These are phyloP conservation scores for Tremella yokohamensis DNA, from an alignment of 768 basidiomycete genomes.

Conservation along the genomic window DNA sequence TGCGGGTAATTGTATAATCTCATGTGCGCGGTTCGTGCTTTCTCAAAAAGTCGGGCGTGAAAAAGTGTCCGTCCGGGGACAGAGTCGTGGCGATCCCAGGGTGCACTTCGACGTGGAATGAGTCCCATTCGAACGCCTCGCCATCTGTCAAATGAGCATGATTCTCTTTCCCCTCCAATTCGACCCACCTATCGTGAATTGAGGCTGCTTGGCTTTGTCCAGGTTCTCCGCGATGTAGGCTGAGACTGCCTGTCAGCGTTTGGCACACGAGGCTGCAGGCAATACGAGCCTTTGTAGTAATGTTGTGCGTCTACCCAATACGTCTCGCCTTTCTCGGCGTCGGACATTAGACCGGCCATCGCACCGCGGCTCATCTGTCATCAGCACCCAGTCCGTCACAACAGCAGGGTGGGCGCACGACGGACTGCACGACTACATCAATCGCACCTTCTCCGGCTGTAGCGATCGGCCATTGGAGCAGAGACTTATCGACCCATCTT, in stretches of 20 bases:
- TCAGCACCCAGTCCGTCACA: neutral
- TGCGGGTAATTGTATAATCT: neutral
- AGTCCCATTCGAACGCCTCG: conserved; percentile 42
- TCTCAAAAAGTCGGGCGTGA: conserved; percentile 37
- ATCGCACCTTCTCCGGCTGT: conserved; percentile 45
- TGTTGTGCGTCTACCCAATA: conserved; percentile 49
- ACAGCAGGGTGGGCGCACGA: conserved; percentile 17
- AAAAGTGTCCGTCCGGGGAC: conserved; percentile 39
- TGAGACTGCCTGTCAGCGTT: conserved; percentile 28
- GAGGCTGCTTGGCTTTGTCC: conserved; percentile 28
- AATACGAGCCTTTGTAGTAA: conserved; percentile 44
- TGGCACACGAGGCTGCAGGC: neutral
- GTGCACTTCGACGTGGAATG: conserved; percentile 44
- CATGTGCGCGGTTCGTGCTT: conserved; percentile 27
- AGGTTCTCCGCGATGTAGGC: conserved; percentile 44
- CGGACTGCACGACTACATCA: conserved; percentile 47
- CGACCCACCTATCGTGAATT: conserved; percentile 42
- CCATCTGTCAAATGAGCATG: conserved; percentile 35
- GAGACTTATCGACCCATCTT: conserved; percentile 44
- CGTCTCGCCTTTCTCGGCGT: conserved; percentile 43
- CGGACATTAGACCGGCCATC: conserved; percentile 40
- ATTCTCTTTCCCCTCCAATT: neutral
- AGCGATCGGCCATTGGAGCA: conserved; percentile 50
- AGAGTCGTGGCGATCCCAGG: conserved; percentile 40
- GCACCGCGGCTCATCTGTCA: conserved; percentile 33